These are phyloP conservation scores for Fraxinus sp. DNA, from an alignment of 305 asterid genomes.

Conservation along the genomic window DNA sequence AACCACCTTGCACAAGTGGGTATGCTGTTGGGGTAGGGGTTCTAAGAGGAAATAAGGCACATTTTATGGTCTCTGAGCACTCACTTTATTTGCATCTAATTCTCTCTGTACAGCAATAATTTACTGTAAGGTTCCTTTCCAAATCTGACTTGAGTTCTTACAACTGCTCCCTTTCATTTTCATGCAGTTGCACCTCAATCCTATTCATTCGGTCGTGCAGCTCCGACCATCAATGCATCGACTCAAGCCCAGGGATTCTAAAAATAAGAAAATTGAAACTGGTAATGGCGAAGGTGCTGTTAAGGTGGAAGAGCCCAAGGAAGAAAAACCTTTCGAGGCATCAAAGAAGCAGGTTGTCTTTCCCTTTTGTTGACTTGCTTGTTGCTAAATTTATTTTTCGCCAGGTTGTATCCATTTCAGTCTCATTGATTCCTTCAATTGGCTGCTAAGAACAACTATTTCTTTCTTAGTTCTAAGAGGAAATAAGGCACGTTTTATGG, in stretches of 20 bases:
- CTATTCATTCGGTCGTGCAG: slow-evolving; percentile 75
- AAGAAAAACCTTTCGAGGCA: too few relatives aligned
- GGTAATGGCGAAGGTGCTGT: slow-evolving; percentile 35
- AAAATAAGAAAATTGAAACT: slow-evolving; percentile 34
- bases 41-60: slow-evolving; percentile 73
- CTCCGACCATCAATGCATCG: slow-evolving; percentile 77
- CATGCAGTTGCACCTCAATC: slow-evolving; percentile 85
- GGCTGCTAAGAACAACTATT: too few relatives aligned
- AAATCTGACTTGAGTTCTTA: slow-evolving; percentile 14
- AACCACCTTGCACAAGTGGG: slow-evolving; percentile 48
- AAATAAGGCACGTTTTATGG: slow-evolving; percentile 58
- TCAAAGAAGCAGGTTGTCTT: too few relatives aligned
- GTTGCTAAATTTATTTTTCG: too few relatives aligned
- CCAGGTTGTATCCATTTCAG: too few relatives aligned
- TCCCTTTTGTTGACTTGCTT: too few relatives aligned
- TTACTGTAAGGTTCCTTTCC: slow-evolving; percentile 8
- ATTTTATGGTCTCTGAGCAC: slow-evolving; percentile 20
- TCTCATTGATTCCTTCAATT: too few relatives aligned
- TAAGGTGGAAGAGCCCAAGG: slow-evolving; percentile 44
- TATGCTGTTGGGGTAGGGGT: slow-evolving; percentile 76
- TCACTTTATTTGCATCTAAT: neutral
- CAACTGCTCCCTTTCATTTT: slow-evolving; percentile 23
- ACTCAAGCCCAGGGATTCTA: slow-evolving; percentile 38
- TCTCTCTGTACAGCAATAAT: neutral
- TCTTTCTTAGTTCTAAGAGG: slow-evolving; percentile 64